Conservation (phyloP, 352 stramenopile genomes). For the Pythium pyrilobum region DNA sequence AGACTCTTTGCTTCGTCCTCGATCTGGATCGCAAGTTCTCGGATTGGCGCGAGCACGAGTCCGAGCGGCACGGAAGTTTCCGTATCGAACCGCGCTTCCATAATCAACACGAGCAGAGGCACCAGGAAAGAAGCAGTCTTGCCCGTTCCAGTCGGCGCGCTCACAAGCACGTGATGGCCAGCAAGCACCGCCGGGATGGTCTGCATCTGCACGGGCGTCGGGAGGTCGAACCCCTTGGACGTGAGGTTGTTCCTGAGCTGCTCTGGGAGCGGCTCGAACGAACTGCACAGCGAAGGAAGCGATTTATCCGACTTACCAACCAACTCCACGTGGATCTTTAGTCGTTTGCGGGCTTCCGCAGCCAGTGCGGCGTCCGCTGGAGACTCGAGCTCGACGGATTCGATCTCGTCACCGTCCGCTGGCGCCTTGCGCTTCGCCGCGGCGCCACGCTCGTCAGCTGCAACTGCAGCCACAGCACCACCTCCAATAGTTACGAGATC, state of each 20-base stretch:
- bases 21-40: conserved; percentile 74
- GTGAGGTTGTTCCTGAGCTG: conserved; percentile 39
- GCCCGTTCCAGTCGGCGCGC: conserved; percentile 57
- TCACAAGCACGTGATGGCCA: conserved; percentile 45
- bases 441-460: no score
- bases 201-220: conserved; percentile 77
- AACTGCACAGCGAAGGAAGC: background rate
- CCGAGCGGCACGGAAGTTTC: conserved; percentile 13
- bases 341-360: conserved; percentile 18
- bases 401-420: background rate
- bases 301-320: background rate
- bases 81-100: conserved; percentile 1
- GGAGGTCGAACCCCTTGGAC: conserved; percentile 25
- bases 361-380: background rate
- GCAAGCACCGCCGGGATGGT: conserved; percentile 44
- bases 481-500: background rate
- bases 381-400: background rate
- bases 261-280: conserved; percentile 11
- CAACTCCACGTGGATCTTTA: conserved; percentile 30
- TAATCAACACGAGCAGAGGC: conserved; percentile 40
- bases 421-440: background rate
- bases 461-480: background rate
- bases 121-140: conserved; percentile 71
- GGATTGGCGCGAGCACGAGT: conserved; percentile 56
- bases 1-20: conserved; percentile 52